These are phyloP conservation scores for Vanrija humicola DNA, from an alignment of 1,284 basidiomycete species.

Conservation along the genomic window DNA sequence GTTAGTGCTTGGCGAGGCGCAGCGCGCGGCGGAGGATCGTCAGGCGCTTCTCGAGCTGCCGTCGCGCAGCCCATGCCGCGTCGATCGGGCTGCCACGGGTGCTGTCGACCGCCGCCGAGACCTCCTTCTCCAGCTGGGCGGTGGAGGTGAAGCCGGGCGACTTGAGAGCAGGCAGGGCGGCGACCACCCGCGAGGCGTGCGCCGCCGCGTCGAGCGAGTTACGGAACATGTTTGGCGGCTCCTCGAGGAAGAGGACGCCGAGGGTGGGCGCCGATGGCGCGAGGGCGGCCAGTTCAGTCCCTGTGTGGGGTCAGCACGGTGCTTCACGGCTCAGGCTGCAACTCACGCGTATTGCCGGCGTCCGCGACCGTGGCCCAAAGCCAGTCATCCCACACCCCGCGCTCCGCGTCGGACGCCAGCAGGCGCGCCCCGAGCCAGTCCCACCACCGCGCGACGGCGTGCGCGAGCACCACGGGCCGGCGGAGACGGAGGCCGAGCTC, in stretches of 20 bases:
- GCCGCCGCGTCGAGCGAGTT: conserved; percentile 29
- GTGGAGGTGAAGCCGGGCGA: background rate
- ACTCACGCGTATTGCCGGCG: conserved; percentile 21
- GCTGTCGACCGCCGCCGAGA: background rate
- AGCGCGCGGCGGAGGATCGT: background rate
- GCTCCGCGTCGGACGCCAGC: background rate
- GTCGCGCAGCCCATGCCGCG: background rate
- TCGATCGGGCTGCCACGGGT: background rate
- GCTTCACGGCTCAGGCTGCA: background rate
- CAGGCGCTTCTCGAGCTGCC: background rate
- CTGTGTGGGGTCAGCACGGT: background rate
- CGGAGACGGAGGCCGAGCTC: conserved; percentile 12
- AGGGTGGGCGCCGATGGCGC: background rate
- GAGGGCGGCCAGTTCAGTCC: background rate
- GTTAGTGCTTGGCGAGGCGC: too few relatives aligned
- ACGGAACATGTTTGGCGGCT: conserved; percentile 45
- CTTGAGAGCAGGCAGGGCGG: background rate
- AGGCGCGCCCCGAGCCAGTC: conserved; percentile 12
- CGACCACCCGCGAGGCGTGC: conserved; percentile 21
- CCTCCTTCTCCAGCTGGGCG: background rate
- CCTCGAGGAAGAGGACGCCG: conserved; percentile 41
- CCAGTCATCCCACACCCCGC: conserved; percentile 25
- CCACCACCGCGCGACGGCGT: conserved; percentile 36
- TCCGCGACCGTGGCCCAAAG: conserved; percentile 17
- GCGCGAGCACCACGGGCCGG: conserved; percentile 19